phyloP scores from a whole-genome alignment of 805 yeast genomes.

The Saccharomyces mikatae region DNA sequence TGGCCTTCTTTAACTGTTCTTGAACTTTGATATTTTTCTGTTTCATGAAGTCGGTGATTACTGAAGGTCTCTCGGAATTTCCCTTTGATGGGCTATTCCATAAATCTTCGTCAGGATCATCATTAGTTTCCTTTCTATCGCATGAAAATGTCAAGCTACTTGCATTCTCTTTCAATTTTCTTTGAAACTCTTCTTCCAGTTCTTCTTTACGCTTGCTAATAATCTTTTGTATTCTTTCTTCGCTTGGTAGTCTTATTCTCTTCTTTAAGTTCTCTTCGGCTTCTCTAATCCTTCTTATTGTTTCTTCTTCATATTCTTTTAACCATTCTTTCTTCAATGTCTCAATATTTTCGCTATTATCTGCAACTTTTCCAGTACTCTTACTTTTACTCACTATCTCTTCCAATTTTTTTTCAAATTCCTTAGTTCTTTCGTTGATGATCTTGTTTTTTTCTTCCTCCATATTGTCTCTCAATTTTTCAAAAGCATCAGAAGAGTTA shows the following conservation, averaged over 20 bases:
- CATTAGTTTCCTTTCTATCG: constrained; percentile 3
- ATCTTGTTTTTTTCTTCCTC: constrained; percentile 21
- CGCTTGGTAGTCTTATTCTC: constrained; percentile 39
- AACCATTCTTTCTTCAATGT: constrained; percentile 31
- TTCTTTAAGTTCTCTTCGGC: constrained; percentile 41
- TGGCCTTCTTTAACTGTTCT: neutral
- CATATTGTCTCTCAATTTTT: constrained; percentile 21
- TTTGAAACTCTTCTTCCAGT: constrained; percentile 19
- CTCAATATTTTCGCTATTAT: constrained; percentile 14
- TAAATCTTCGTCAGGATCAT: constrained; percentile 16
- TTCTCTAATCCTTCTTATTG: constrained; percentile 29
- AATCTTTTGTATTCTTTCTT: constrained; percentile 51
- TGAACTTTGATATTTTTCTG: neutral
- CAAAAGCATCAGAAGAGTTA: constrained; percentile 21
- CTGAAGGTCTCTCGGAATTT: neutral
- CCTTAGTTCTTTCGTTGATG: constrained; percentile 13
- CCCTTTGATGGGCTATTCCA: neutral
- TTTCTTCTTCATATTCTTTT: constrained; percentile 28
- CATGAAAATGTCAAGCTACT: constrained; percentile 3
- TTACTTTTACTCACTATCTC: constrained; percentile 8
- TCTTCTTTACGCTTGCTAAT: constrained; percentile 35
- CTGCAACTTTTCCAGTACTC: constrained; percentile 9
- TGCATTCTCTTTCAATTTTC: constrained; percentile 12
- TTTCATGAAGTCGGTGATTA: neutral
- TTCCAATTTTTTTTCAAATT: constrained; percentile 22